These are phyloP conservation scores for Cairneyella variabilis DNA, from an alignment of 495 filamentous ascomycete genomes.

Conservation along the genomic window DNA sequence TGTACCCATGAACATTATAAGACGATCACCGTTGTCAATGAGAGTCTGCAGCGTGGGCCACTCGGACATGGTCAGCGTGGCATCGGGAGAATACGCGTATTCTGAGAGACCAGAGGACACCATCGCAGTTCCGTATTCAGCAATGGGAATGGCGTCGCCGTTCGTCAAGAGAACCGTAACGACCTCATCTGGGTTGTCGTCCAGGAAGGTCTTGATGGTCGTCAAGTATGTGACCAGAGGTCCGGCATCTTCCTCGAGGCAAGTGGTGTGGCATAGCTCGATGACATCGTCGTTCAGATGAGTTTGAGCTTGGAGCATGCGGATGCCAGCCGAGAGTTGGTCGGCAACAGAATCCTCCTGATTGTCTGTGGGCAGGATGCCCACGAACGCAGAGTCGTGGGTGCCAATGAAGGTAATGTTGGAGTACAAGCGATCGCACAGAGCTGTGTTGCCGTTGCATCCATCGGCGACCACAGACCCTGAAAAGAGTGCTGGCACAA, in stretches of 20 bases:
- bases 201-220: constrained; percentile 8
- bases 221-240: constrained; percentile 51
- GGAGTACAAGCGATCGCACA: constrained; percentile 77
- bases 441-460: constrained; percentile 84
- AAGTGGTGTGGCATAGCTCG: constrained; percentile 62
- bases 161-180: constrained; percentile 88
- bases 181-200: constrained; percentile 75
- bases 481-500: too few species aligned
- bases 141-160: constrained; percentile 61
- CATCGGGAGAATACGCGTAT: constrained; percentile 67
- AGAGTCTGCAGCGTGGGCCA: constrained; percentile 84
- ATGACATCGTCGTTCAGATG: constrained; percentile 52
- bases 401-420: constrained; percentile 86
- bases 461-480: neutral
- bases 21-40: constrained; percentile 58
- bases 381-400: constrained; percentile 59
- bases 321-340: constrained; percentile 84
- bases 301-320: constrained; percentile 87
- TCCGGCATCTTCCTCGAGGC: constrained; percentile 75
- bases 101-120: constrained; percentile 62
- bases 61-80: constrained; percentile 64
- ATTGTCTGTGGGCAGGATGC: constrained; percentile 64
- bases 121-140: constrained; percentile 57
- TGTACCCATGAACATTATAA: constrained; percentile 44
- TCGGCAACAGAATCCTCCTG: constrained; percentile 63